Evolutionary conservation across 2,329 filamentous ascomycete genomes (phyloP).

Genomic region (Nemania abortiva): DNA sequence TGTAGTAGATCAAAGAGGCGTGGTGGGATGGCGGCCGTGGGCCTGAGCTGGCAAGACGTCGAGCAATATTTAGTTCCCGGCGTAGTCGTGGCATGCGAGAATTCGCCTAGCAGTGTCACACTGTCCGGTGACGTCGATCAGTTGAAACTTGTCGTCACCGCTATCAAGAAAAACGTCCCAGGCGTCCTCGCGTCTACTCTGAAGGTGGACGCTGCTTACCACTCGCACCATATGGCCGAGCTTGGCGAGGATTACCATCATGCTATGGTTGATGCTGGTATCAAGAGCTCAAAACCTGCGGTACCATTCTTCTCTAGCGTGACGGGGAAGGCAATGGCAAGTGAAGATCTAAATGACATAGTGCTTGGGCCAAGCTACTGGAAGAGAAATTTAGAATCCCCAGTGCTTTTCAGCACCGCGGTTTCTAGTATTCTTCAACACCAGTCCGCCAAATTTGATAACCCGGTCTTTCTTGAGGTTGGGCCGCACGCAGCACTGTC

Average conservation of each 20-base stretch:
- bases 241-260: constrained; percentile 4
- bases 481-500: constrained; percentile 45
- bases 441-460: neutral
- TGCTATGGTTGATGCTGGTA: neutral
- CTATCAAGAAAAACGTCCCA: neutral
- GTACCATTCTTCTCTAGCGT: constrained; percentile 17
- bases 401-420: constrained; percentile 40
- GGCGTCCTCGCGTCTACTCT: neutral
- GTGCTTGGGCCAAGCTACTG: constrained; percentile 39
- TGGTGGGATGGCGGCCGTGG: constrained; percentile 19
- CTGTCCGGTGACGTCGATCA: constrained; percentile 15
- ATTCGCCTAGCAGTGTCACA: constrained; percentile 5
- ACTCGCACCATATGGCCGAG: constrained; percentile 24
- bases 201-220: constrained; percentile 13
- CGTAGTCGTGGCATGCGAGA: constrained; percentile 22
- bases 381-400: constrained; percentile 41
- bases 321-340: neutral
- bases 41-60: neutral
- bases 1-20: neutral
- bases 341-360: neutral
- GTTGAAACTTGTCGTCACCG: neutral
- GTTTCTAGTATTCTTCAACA: constrained; percentile 34
- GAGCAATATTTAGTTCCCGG: neutral
- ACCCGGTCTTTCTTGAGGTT: constrained; percentile 42
- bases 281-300: neutral